These are phyloP conservation scores for Clitopilus passeckerianus DNA, from an alignment of 768 basidiomycete species.

Conservation along the genomic window DNA sequence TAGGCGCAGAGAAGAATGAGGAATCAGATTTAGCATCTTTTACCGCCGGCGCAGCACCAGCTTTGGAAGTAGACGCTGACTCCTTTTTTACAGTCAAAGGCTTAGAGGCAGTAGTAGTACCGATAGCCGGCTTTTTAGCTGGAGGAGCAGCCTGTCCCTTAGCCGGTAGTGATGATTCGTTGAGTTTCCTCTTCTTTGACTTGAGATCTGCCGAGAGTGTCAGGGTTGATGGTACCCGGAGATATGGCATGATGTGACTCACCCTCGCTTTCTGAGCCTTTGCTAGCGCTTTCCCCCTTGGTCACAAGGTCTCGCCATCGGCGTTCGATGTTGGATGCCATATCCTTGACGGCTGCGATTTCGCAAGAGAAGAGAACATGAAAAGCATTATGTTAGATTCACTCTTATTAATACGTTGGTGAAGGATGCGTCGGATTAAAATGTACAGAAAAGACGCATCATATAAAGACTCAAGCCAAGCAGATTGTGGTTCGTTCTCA, in stretches of 20 bases:
- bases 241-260: conserved; percentile 52
- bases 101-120: conserved; percentile 34
- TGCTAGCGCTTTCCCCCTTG: conserved; percentile 33
- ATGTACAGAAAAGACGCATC: conserved; percentile 2
- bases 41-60: conserved; percentile 26
- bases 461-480: conserved; percentile 11
- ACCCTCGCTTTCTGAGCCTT: conserved; percentile 61
- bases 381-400: conserved; percentile 63
- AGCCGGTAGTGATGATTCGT: conserved; percentile 38
- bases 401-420: conserved; percentile 40
- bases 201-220: conserved; percentile 39
- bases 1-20: conserved; percentile 85
- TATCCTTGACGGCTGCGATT: conserved; percentile 84
- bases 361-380: conserved; percentile 28
- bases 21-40: conserved; percentile 84
- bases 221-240: conserved; percentile 17
- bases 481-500: conserved; percentile 10
- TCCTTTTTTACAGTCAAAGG: conserved; percentile 57
- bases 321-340: conserved; percentile 84
- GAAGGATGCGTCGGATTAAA: background rate
- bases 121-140: conserved; percentile 61
- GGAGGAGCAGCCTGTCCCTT: conserved; percentile 40
- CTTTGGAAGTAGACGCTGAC: conserved; percentile 13
- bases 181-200: conserved; percentile 71
- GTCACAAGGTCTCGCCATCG: conserved; percentile 69